phyloP scores from a whole-genome alignment of 208 protist species.

The Polymyxa betae region DNA sequence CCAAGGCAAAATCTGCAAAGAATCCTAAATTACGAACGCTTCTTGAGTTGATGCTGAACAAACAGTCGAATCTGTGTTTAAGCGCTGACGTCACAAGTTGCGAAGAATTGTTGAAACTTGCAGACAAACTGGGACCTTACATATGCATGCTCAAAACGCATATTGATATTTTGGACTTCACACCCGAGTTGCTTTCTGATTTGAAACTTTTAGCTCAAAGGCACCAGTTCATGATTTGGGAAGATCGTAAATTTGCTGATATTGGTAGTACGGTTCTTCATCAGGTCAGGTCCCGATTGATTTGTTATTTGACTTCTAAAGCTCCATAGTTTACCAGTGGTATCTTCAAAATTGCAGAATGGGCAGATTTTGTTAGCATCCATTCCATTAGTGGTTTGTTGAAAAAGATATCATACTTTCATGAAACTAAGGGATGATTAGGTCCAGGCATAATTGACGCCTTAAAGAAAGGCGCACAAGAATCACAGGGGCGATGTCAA shows the following conservation, averaged over 20 bases:
- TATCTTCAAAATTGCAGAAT: constrained; percentile 76
- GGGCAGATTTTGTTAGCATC: constrained; percentile 75
- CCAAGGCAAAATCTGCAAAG: constrained; percentile 56
- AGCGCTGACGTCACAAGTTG: constrained; percentile 73
- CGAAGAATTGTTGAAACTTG: constrained; percentile 70
- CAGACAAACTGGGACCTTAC: constrained; percentile 67
- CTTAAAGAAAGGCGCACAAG: not conserved
- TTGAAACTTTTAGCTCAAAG: constrained; percentile 69
- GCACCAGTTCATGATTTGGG: constrained; percentile 84
- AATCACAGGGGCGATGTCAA: constrained; percentile 37
- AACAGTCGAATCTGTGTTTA: constrained; percentile 78
- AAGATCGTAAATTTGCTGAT: constrained; percentile 87
- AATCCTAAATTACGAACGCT: constrained; percentile 65
- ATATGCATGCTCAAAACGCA: constrained; percentile 65
- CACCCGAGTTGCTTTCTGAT: constrained; percentile 37
- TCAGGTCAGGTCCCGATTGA: not conserved
- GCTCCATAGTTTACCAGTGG: constrained; percentile 74
- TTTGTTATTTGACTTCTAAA: not conserved
- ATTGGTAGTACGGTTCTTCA: constrained; percentile 80
- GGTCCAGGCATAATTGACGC: constrained; percentile 69
- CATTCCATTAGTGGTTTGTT: constrained; percentile 65
- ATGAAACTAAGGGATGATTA: not conserved
- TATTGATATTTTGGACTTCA: constrained; percentile 65
- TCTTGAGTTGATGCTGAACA: constrained; percentile 74
- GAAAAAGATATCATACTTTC: not conserved